A percentile compares a stretch with the other conserved stretches of the same genome.
These are phyloP conservation scores for Clavaria fumosa DNA, from an alignment of 768 basidiomycete genomes.

Conservation along the genomic window DNA sequence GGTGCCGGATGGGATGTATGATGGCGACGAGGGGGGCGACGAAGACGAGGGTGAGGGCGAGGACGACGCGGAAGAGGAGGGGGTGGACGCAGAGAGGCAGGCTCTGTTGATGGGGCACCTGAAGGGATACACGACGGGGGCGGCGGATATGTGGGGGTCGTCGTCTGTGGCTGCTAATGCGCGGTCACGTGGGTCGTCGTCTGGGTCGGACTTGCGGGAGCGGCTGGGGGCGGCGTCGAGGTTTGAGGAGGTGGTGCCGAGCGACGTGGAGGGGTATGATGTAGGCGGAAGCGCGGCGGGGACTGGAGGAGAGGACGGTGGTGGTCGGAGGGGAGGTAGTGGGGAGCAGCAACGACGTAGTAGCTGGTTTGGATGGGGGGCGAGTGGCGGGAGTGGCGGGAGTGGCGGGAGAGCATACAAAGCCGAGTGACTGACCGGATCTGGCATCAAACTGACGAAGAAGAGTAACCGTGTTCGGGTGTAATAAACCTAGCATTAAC, in stretches of 20 bases:
- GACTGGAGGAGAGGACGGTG: slow-evolving; percentile 11
- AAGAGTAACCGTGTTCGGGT: no score
- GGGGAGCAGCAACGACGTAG: neutral
- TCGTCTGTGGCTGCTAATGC: neutral
- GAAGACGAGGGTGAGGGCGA: no score
- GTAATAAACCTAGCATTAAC: no score
- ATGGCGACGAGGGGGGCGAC: no score
- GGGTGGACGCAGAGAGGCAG: no score
- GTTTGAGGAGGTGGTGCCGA: slow-evolving; percentile 60
- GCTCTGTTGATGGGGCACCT: no score
- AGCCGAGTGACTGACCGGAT: slow-evolving; percentile 35
- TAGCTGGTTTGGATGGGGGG: slow-evolving; percentile 41
- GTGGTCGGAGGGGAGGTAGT: slow-evolving; percentile 16
- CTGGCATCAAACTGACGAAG: no score
- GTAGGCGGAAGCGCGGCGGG: slow-evolving; percentile 17
- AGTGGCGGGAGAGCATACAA: slow-evolving; percentile 43
- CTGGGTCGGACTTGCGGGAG: slow-evolving; percentile 27
- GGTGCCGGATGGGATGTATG: slow-evolving; percentile 9
- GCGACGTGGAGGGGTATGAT: slow-evolving; percentile 54
- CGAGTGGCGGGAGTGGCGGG: slow-evolving; percentile 13
- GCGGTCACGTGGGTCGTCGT: slow-evolving; percentile 25
- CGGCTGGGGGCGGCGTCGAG: slow-evolving; percentile 27
- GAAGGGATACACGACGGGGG: no score
- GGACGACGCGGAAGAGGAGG: no score
- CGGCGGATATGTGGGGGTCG: no score